A percentile compares a stretch with the other conserved stretches of the same genome.
phyloP scores from a whole-genome alignment of 352 stramenopile species.

The Phytophthora kernoviae region DNA sequence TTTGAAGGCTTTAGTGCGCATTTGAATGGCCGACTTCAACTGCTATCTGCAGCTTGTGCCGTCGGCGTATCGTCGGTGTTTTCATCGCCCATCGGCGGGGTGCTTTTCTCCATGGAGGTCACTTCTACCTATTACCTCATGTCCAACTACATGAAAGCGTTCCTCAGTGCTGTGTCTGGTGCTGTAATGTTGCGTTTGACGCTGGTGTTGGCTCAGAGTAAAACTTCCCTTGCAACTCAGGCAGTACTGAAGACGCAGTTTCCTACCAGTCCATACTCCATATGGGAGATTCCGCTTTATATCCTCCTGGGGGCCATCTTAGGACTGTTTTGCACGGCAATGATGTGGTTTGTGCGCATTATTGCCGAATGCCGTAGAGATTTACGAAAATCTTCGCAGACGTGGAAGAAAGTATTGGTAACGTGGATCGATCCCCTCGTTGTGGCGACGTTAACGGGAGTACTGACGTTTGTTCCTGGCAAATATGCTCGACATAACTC shows the following conservation, averaged over 20 bases:
- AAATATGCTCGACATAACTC: conserved; percentile 60
- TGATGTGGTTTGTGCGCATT: conserved; percentile 65
- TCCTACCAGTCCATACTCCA: conserved; percentile 52
- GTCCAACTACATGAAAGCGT: conserved; percentile 91
- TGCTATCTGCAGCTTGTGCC: conserved; percentile 91
- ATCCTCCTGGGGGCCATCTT: conserved; percentile 60
- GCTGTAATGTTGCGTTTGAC: conserved; percentile 80
- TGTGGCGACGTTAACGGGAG: conserved; percentile 63
- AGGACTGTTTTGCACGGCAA: conserved; percentile 56
- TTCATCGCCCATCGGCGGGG: conserved; percentile 92
- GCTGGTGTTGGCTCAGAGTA: conserved; percentile 60
- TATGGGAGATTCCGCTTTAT: conserved; percentile 82
- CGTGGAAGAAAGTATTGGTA: conserved; percentile 58
- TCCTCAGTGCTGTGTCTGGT: conserved; percentile 82
- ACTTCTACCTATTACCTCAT: conserved; percentile 89
- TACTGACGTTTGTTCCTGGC: conserved; percentile 76
- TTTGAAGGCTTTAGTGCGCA: conserved; percentile 82
- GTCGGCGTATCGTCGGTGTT: conserved; percentile 94
- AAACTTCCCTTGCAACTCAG: conserved; percentile 49
- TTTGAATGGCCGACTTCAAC: conserved; percentile 83
- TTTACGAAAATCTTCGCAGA: conserved; percentile 44
- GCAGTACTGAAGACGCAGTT: conserved; percentile 61
- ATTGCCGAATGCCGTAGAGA: conserved; percentile 47
- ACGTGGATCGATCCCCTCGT: conserved; percentile 72
- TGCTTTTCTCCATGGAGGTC: conserved; percentile 96